Conservation (phyloP, 1,139 yeast genomes). For the Hansenula sp. region DNA sequence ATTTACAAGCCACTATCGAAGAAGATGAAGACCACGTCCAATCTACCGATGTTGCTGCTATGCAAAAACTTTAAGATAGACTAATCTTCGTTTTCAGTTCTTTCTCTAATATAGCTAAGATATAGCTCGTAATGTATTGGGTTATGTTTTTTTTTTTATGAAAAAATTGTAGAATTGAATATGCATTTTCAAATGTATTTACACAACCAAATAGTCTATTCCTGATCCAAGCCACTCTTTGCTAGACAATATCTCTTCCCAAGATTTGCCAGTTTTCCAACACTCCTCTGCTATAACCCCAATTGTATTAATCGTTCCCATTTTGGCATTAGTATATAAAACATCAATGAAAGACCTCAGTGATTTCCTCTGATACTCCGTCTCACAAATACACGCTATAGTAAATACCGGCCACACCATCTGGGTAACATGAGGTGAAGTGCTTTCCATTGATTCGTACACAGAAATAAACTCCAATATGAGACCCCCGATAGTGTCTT, state of each 20-base stretch:
- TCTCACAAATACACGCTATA: slow-evolving; percentile 38
- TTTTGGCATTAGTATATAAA: slow-evolving; percentile 42
- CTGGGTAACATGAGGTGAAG: slow-evolving; percentile 45
- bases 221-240: slow-evolving; percentile 43
- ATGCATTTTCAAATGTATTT: slow-evolving; percentile 1
- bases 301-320: slow-evolving; percentile 45
- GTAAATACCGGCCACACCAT: slow-evolving; percentile 59
- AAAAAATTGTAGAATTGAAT: background rate
- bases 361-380: slow-evolving; percentile 26
- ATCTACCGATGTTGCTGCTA: slow-evolving; percentile 97
- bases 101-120: slow-evolving; percentile 5
- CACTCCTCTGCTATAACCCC: slow-evolving; percentile 35
- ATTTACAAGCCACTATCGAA: slow-evolving; percentile 78
- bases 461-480: slow-evolving; percentile 42
- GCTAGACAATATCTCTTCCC: slow-evolving; percentile 36
- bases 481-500: slow-evolving; percentile 25
- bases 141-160: slow-evolving; percentile 1
- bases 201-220: slow-evolving; percentile 45
- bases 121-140: slow-evolving; percentile 3
- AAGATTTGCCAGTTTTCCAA: slow-evolving; percentile 35
- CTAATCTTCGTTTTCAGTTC: slow-evolving; percentile 1
- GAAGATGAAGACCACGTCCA: slow-evolving; percentile 99
- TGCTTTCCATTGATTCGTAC: slow-evolving; percentile 38
- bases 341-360: slow-evolving; percentile 33
- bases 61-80: slow-evolving; percentile 80